Percentiles rank a stretch among this genome's conserved stretches.
Conservation (phyloP, 163 green algal genomes). For the Chlorella variabilis region DNA sequence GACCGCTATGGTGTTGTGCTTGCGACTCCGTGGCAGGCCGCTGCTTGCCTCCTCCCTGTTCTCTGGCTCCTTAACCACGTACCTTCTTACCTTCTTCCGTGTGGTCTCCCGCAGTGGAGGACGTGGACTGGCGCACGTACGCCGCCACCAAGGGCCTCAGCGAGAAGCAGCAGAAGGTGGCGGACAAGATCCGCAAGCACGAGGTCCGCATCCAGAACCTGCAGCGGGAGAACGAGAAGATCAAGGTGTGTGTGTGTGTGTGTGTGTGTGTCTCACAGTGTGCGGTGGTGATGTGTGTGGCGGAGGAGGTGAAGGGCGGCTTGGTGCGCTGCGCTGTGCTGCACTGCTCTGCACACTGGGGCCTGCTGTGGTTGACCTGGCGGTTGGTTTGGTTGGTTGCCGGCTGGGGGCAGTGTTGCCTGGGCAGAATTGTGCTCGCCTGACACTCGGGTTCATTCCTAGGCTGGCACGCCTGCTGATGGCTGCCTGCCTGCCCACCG, state of each 20-base stretch:
- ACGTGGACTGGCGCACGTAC: slow-evolving; percentile 77
- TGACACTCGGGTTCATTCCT: no score
- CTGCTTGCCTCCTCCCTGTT: no score
- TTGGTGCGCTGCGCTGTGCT: no score
- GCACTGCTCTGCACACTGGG: neutral
- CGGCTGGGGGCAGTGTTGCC: no score
- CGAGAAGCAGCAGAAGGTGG: slow-evolving; percentile 84
- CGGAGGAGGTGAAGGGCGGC: no score
- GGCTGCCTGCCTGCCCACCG: neutral
- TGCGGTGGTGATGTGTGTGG: neutral
- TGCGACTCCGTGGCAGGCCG: no score
- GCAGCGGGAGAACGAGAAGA: slow-evolving; percentile 69
- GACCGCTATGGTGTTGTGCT: no score
- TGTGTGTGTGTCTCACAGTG: neutral
- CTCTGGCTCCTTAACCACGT: neutral
- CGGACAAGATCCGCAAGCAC: slow-evolving; percentile 76
- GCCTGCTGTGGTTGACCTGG: no score
- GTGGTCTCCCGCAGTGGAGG: slow-evolving; percentile 30
- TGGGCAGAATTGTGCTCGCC: no score
- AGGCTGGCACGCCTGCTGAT: no score
- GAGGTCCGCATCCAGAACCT: slow-evolving; percentile 75
- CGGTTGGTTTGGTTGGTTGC: no score
- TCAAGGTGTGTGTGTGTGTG: slow-evolving; percentile 29
- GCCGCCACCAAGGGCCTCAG: slow-evolving; percentile 47
- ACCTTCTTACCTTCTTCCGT: neutral